phyloP scores from a whole-genome alignment of 257 asterid genomes.

The Jacaranda mimosifolia region DNA sequence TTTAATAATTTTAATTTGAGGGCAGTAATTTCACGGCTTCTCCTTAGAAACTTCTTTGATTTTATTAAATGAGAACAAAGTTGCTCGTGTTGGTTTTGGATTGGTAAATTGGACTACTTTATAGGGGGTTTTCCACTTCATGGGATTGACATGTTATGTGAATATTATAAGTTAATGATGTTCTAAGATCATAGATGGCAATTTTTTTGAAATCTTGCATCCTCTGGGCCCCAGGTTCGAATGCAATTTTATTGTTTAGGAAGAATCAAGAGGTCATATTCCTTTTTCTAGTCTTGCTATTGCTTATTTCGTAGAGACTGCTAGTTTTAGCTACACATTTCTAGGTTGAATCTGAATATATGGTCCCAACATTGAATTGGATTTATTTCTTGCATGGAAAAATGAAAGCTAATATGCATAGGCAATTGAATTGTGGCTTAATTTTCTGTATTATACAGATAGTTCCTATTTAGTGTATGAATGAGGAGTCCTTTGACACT shows the following conservation, averaged over 20 bases:
- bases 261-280: constrained; percentile 17
- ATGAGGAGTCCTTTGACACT: no score
- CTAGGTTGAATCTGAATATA: background rate
- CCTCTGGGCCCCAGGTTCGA: background rate
- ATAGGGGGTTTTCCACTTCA: no score
- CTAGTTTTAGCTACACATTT: constrained; percentile 7
- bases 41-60: background rate
- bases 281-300: background rate
- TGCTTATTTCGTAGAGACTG: background rate
- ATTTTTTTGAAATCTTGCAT: constrained; percentile 7
- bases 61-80: background rate
- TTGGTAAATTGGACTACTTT: no score
- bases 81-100: background rate
- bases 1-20: background rate
- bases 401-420: constrained; percentile 1
- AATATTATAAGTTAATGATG: constrained; percentile 8
- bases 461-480: background rate
- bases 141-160: background rate
- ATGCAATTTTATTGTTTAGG: background rate
- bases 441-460: background rate
- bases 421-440: background rate
- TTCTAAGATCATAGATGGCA: background rate
- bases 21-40: background rate
- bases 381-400: background rate
- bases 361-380: constrained; percentile 19